Conservation (phyloP, 768 basidiomycete species). For the Filobasidium floriforme region DNA sequence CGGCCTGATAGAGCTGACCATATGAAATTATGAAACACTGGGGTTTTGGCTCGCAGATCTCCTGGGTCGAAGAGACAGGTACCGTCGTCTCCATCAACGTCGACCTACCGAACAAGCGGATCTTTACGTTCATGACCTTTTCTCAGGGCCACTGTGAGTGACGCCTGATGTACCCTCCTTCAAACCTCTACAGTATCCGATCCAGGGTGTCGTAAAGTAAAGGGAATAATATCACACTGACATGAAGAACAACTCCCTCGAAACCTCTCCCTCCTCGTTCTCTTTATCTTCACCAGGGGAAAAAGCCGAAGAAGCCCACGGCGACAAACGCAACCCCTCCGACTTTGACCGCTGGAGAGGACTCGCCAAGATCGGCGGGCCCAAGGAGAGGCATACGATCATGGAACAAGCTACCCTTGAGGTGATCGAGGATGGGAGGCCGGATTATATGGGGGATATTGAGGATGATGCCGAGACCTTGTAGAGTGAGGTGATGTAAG, state of each 20-base stretch:
- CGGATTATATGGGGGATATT: constrained; percentile 22
- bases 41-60: constrained; percentile 22
- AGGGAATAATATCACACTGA: too few relatives aligned
- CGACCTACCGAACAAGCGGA: constrained; percentile 20
- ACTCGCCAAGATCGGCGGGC: constrained; percentile 23
- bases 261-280: too few relatives aligned
- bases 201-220: too few relatives aligned
- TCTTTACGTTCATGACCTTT: constrained; percentile 26
- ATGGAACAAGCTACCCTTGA: constrained; percentile 24
- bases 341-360: constrained; percentile 25
- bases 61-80: constrained; percentile 27
- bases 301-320: constrained; percentile 14
- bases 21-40: too few relatives aligned
- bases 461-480: constrained; percentile 20
- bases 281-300: too few relatives aligned
- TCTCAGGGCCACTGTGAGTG: constrained; percentile 25
- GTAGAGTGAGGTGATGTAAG: too few relatives aligned
- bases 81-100: constrained; percentile 24
- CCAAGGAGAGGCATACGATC: constrained; percentile 15
- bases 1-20: too few relatives aligned
- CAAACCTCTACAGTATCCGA: not conserved
- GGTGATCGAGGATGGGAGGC: constrained; percentile 21
- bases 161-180: not conserved
- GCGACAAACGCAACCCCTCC: constrained; percentile 27
- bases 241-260: too few relatives aligned